Evolutionary conservation across 2,329 filamentous ascomycete genomes (phyloP), one percentile per base, ranked within the genome.

Genomic region (Pseudogymnoascus verrucosus): DNA sequence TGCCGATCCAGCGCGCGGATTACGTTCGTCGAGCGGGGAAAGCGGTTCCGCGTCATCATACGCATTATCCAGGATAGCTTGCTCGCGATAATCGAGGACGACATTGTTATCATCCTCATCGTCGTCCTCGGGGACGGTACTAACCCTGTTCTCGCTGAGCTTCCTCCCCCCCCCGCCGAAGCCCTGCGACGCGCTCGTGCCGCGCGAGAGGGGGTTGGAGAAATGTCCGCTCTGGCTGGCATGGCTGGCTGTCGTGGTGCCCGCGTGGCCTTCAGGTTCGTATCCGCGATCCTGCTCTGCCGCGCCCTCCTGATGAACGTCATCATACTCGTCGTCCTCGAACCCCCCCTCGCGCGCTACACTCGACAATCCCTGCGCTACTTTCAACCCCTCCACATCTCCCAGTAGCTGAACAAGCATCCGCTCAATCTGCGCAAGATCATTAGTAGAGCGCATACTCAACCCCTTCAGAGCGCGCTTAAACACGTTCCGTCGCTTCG

Each of bases 401-500:
- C 87, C 89, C 19, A 99, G 84, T 21, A 99, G 83, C 73, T 96
- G 92, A 75, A 95, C 90, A 36, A 99, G 83, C 89, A 95, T 93
- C 65, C 91, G 89, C 74, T 95, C 91, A 66, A 97, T 96, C 69
- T 91, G 89, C 67, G 87, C 85, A 61, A 97, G 83, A 70, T 99
- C 95, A 70, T 89, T 93, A 6, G 89, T 87, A 61, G 91, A 93
- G 78, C 95, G 96, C 72, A 89, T 84, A 69, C 91, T 91, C 60
- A 99, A 80, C 2, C 93, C 93, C 74, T 96, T 93, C 60, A 99
- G 80, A n/a, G 95, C 95, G 67, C 93, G 87, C 71, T 89, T 90
- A 78, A 98, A 95, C n/a, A 99, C 84, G 72, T 91, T 96, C 76
- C 91, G 90, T 73, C 91, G 92, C 83, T 97, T 97, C 51, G 84